phyloP scores from a whole-genome alignment of 192 early-diverging fungal genomes.

The Podila epigama region DNA sequence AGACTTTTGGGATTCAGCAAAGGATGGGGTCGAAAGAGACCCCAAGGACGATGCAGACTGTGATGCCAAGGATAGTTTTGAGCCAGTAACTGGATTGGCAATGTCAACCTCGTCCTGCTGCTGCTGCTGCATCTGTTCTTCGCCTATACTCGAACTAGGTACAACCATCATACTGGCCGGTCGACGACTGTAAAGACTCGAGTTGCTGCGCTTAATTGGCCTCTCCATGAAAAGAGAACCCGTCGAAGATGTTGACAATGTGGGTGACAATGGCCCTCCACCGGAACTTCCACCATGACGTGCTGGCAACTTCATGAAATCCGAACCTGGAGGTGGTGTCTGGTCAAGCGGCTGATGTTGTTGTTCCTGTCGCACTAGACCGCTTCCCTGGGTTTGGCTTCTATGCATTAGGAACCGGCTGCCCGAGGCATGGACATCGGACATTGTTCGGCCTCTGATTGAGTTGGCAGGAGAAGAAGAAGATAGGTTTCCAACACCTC shows the following conservation, averaged over 20 bases:
- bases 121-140: not conserved
- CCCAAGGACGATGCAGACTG: conserved; percentile 18
- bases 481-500: too few species aligned
- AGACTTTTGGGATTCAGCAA: not conserved
- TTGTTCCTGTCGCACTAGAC: not conserved
- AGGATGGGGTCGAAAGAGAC: conserved; percentile 11
- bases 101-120: not conserved
- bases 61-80: conserved; percentile 4
- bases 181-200: conserved; percentile 16
- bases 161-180: conserved; percentile 22
- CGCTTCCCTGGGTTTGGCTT: not conserved
- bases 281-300: not conserved
- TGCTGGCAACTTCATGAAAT: too few species aligned
- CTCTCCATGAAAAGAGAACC: conserved; percentile 17
- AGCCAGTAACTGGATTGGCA: not conserved
- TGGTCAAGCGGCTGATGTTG: not conserved
- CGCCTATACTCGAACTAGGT: not conserved
- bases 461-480: conserved; percentile 11
- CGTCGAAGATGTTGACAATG: not conserved
- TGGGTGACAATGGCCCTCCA: not conserved
- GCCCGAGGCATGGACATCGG: conserved; percentile 21
- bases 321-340: not conserved
- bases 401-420: conserved; percentile 6
- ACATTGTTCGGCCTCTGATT: conserved; percentile 21
- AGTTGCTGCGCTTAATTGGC: conserved; percentile 20